phyloP scores from a whole-genome alignment of 78 protist genomes.

The Capsaspora owczarzaki region DNA sequence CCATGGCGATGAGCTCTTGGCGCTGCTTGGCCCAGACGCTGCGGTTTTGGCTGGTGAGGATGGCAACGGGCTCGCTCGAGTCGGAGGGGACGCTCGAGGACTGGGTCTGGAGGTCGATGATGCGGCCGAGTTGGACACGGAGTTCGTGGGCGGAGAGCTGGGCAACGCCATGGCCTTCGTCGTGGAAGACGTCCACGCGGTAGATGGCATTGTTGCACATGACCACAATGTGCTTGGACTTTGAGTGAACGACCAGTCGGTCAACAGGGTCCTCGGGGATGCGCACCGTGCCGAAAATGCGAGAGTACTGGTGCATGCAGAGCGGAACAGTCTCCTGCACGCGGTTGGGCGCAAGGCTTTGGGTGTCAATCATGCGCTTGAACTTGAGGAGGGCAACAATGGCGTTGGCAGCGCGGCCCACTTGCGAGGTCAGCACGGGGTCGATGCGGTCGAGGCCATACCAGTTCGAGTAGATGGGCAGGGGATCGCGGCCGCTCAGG shows the following conservation, averaged over 20 bases:
- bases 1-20: neutral
- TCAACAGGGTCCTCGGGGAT: too few relatives aligned
- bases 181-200: neutral
- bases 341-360: conserved; percentile 17
- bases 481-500: conserved; percentile 35
- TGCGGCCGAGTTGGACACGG: too few relatives aligned
- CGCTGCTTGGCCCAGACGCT: conserved; percentile 26
- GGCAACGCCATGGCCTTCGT: neutral
- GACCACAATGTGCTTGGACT: conserved; percentile 11
- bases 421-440: conserved; percentile 14
- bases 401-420: conserved; percentile 34
- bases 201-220: neutral
- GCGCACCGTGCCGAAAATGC: conserved; percentile 34
- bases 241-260: too few relatives aligned
- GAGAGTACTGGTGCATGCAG: conserved; percentile 61
- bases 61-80: too few relatives aligned
- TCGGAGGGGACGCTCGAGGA: too few relatives aligned
- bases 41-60: conserved; percentile 23
- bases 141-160: too few relatives aligned
- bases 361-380: conserved; percentile 26
- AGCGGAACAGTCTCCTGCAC: conserved; percentile 39
- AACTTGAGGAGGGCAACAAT: neutral
- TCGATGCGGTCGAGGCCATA: conserved; percentile 16
- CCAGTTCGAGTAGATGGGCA: conserved; percentile 59
- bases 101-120: too few relatives aligned